phyloP scores from a whole-genome alignment of 306 rosid genomes.

The Nissolia schottii region DNA sequence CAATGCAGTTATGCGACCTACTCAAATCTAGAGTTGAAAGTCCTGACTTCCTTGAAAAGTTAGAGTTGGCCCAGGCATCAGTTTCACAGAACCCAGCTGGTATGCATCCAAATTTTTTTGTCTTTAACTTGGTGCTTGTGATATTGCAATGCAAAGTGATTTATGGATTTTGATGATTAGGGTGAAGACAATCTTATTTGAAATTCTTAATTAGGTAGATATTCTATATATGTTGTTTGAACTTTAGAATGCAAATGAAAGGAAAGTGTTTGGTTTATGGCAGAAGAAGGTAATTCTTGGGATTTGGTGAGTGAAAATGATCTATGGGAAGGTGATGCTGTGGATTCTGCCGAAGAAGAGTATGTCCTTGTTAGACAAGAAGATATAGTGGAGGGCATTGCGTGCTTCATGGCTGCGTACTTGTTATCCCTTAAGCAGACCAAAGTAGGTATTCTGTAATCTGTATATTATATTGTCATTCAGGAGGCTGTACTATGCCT shows the following conservation, averaged over 20 bases:
- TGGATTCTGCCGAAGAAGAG: conserved; percentile 60
- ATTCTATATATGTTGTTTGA: conserved; percentile 1
- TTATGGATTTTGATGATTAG: background rate
- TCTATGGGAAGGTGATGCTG: conserved; percentile 73
- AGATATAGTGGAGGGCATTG: conserved; percentile 92
- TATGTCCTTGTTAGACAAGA: conserved; percentile 88
- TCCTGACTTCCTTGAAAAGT: conserved; percentile 76
- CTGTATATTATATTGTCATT: conserved; percentile 6
- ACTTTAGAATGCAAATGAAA: background rate
- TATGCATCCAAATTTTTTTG: conserved; percentile 31
- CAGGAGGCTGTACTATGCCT: background rate
- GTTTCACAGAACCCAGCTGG: conserved; percentile 47
- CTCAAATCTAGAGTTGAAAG: conserved; percentile 81
- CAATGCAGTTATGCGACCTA: conserved; percentile 75
- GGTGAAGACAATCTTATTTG: background rate
- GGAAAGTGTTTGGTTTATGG: conserved; percentile 18
- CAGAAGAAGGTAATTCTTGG: conserved; percentile 93
- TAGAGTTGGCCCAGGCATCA: conserved; percentile 69
- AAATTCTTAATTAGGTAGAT: background rate
- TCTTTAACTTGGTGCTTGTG: background rate
- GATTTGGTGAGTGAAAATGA: conserved; percentile 74
- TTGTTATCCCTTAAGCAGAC: conserved; percentile 83
- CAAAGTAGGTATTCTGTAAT: conserved; percentile 46
- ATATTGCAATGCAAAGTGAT: background rate
- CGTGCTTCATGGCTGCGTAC: conserved; percentile 97